Conservation (phyloP, 2,329 filamentous ascomycete genomes). For the Stachybotrys echinatus region DNA sequence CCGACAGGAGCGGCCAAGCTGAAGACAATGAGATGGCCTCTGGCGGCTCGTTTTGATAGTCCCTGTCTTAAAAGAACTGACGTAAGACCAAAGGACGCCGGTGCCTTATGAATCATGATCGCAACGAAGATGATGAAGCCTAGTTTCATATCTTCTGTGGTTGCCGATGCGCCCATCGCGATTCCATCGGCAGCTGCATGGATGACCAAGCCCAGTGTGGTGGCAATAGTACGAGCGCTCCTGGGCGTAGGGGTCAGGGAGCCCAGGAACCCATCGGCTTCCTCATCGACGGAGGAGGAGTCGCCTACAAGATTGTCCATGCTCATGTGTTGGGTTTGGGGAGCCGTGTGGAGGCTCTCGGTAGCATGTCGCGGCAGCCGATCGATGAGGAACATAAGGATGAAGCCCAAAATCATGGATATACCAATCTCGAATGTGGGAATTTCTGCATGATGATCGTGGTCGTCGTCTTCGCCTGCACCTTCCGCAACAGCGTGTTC, state of each 20-base stretch:
- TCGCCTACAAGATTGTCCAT: slow-evolving; percentile 69
- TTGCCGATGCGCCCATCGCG: slow-evolving; percentile 85
- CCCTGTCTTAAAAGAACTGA: slow-evolving; percentile 88
- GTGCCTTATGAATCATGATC: slow-evolving; percentile 96
- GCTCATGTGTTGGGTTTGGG: slow-evolving; percentile 78
- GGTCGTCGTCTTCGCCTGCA: slow-evolving; percentile 27
- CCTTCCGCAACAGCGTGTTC: slow-evolving; percentile 26
- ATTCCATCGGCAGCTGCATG: slow-evolving; percentile 95
- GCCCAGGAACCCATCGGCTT: slow-evolving; percentile 54
- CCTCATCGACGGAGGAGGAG: slow-evolving; percentile 44
- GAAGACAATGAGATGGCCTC: slow-evolving; percentile 84
- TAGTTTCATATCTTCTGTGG: slow-evolving; percentile 66
- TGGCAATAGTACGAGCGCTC: slow-evolving; percentile 63
- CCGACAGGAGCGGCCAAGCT: slow-evolving; percentile 86
- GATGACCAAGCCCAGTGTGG: slow-evolving; percentile 91
- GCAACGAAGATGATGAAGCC: slow-evolving; percentile 92
- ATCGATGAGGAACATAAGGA: slow-evolving; percentile 96
- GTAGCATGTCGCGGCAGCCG: slow-evolving; percentile 70
- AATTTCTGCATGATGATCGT: slow-evolving; percentile 32
- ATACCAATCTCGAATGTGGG: slow-evolving; percentile 78
- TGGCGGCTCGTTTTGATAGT: slow-evolving; percentile 76
- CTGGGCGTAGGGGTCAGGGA: slow-evolving; percentile 52
- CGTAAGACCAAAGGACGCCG: slow-evolving; percentile 90
- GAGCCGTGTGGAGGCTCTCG: slow-evolving; percentile 57
- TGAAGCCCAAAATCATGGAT: slow-evolving; percentile 80